A percentile compares a stretch with the other conserved stretches of the same genome.
phyloP scores from a whole-genome alignment of 83 land plant species.

The Thuja plicata region DNA sequence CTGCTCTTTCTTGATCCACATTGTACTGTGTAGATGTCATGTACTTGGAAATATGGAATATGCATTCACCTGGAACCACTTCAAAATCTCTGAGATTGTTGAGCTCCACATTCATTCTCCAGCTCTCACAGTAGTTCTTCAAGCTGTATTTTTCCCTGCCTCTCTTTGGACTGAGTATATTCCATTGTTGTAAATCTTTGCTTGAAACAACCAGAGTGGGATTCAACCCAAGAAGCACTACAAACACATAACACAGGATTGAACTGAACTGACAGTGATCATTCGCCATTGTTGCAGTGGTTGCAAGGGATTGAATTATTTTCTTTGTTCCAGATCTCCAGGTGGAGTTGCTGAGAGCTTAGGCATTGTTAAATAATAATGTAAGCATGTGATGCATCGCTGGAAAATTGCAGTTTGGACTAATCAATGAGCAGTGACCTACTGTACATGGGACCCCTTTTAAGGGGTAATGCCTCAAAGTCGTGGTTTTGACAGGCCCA shows the following conservation, averaged over 20 bases:
- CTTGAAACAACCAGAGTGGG: neutral
- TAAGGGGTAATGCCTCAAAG: no score
- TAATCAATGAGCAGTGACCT: no score
- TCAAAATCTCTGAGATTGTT: conserved; percentile 52
- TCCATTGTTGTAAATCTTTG: conserved; percentile 22
- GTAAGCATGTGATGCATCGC: no score
- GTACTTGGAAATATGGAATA: conserved; percentile 43
- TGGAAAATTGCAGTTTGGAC: no score
- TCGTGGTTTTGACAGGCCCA: no score
- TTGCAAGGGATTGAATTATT: no score
- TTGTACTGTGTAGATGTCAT: conserved; percentile 50
- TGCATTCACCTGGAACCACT: conserved; percentile 50
- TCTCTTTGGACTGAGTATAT: conserved; percentile 21
- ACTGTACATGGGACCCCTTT: no score
- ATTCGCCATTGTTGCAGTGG: neutral
- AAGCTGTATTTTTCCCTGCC: neutral
- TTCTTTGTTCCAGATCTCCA: no score
- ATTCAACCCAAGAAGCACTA: neutral
- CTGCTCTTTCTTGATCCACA: conserved; percentile 37
- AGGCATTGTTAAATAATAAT: no score
- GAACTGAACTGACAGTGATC: neutral
- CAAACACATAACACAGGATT: neutral
- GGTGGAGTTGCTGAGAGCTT: no score
- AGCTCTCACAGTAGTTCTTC: conserved; percentile 54
- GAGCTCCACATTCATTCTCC: conserved; percentile 71